Base-by-base conservation (phyloP, 2,329 filamentous ascomycete species). In the Paracorniculantispora psalliotae region DNA sequence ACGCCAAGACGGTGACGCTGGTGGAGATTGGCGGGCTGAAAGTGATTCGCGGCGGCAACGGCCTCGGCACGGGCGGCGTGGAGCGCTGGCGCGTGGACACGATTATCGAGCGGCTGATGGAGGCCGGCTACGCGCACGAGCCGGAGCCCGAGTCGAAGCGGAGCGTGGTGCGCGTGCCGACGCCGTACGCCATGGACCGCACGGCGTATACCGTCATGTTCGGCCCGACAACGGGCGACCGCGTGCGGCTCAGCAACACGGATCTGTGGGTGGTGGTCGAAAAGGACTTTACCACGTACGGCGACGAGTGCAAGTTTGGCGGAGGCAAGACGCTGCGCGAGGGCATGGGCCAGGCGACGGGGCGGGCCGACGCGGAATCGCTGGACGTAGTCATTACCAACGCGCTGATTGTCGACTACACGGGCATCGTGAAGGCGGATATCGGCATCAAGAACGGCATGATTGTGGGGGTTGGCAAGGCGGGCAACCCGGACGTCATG, bases 401-500 rank as follows among this genome's bases (percentile, higher is more conserved):
- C 67, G 93, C 92, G 5, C 76, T 97, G 63, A 88, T 97, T 39
- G 81, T 97, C 21, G 93, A 97, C 76, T 96, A 89, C 83, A 88
- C 83, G 1, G 93, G 93, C 50, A 96, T 97, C 68, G 96, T 91
- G 80, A 97, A 97, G 77, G 93, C 92, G 7, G 93, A 97, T 72
- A 96, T 97, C 69, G 93, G 93, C 30, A 87, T 97, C 72, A 96
- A 96, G 73, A 75, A 92, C 65, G 92, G 93, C 2, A 71, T 89
- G 41, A 97, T 97, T 67, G 87, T 88, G 28, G 93, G 86, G 0
- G 93, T 97, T 65, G 93, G 93, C 61, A 97, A 97, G 75, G 91
- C 93, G n/a, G 93, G 93, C 21, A 97, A 97, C 68, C 93, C 93
- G 19, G 93, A 97, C 73, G 85, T 96, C 49, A 97, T 97, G 93